Conservation (phyloP, 192 early-diverging fungal genomes). For the Backusella macrospora region DNA sequence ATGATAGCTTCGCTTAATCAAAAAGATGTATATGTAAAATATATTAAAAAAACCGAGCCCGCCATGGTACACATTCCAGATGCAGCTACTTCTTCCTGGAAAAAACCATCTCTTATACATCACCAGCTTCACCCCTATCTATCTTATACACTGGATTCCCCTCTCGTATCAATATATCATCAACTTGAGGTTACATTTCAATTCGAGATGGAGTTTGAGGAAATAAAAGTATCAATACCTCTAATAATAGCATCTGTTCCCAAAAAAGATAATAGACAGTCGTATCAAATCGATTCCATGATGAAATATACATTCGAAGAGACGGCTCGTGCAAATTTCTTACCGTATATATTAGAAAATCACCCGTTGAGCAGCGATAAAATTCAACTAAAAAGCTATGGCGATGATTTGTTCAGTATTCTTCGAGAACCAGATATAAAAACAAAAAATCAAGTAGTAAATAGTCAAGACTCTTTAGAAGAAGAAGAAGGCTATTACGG, state of each 20-base stretch:
- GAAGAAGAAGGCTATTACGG: background rate
- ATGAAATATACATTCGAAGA: slow-evolving; percentile 23
- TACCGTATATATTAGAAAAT: background rate
- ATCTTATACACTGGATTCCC: slow-evolving; percentile 27
- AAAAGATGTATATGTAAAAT: slow-evolving; percentile 21
- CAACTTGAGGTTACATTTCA: slow-evolving; percentile 36
- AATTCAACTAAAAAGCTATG: background rate
- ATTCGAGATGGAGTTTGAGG: slow-evolving; percentile 33
- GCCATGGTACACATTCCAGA: slow-evolving; percentile 29
- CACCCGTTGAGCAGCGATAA: background rate
- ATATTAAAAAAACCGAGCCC: slow-evolving; percentile 32
- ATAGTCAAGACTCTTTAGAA: background rate
- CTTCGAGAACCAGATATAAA: background rate
- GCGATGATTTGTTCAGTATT: background rate
- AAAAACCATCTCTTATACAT: slow-evolving; percentile 28
- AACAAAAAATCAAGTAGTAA: background rate
- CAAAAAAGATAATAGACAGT: background rate
- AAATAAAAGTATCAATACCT: slow-evolving; percentile 34
- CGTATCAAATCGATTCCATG: background rate
- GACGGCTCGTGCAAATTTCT: background rate
- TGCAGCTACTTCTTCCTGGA: slow-evolving; percentile 28
- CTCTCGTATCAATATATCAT: slow-evolving; percentile 36
- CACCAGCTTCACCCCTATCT: slow-evolving; percentile 30
- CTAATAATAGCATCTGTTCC: slow-evolving; percentile 34
- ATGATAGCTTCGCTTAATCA: background rate